phyloP scores from a whole-genome alignment of 495 filamentous ascomycete species.

The Penicillium odoratum region DNA sequence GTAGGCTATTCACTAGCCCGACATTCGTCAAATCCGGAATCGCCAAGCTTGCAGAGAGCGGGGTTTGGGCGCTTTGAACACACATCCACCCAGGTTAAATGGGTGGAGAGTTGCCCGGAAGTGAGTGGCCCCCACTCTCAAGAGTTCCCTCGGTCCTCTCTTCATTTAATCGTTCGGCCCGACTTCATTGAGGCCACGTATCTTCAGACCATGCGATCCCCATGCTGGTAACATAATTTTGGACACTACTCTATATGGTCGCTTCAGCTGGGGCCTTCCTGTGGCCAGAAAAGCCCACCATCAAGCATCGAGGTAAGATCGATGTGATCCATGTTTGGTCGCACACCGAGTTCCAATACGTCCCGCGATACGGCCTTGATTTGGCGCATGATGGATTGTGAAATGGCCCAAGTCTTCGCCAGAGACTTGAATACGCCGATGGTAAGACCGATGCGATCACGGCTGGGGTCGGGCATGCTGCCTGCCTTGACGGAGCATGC shows the following conservation, averaged over 20 bases:
- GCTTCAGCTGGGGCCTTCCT: slow-evolving; percentile 25
- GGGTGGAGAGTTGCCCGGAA: neutral
- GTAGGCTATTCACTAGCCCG: neutral
- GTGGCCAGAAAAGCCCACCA: slow-evolving; percentile 41
- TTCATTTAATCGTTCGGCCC: neutral
- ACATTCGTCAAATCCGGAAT: neutral
- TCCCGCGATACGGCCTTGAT: slow-evolving; percentile 57
- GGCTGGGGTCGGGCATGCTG: slow-evolving; percentile 67
- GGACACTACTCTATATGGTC: too few relatives aligned
- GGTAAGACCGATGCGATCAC: slow-evolving; percentile 76
- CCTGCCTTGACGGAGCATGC: slow-evolving; percentile 69
- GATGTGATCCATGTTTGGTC: slow-evolving; percentile 43
- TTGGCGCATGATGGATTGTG: slow-evolving; percentile 68
- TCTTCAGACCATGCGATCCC: neutral
- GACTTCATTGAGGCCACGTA: neutral
- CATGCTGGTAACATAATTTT: neutral
- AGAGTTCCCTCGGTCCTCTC: neutral
- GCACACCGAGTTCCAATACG: slow-evolving; percentile 46
- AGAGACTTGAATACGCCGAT: slow-evolving; percentile 79
- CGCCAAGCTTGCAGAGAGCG: neutral
- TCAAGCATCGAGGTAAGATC: slow-evolving; percentile 43
- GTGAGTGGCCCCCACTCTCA: neutral
- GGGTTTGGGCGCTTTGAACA: neutral
- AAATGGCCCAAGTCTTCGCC: slow-evolving; percentile 75
- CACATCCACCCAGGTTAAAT: neutral